A percentile compares a stretch with the other conserved stretches of the same genome.
These are phyloP conservation scores for Zizania latifolia DNA, from an alignment of 176 grass and related monocot genomes.

Conservation along the genomic window DNA sequence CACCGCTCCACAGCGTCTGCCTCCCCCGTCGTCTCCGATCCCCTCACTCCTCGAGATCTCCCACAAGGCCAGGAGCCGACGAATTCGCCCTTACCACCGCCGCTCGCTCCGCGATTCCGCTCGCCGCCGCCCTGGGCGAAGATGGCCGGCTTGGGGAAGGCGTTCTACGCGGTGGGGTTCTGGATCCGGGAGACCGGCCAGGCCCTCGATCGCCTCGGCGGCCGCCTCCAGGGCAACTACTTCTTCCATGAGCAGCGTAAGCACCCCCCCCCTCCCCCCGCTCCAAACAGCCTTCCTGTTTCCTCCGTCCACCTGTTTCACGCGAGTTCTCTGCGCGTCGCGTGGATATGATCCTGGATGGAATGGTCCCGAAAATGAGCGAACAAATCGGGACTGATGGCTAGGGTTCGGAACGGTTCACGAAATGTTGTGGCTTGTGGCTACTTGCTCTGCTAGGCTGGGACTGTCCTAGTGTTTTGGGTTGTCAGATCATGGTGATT, in stretches of 20 bases:
- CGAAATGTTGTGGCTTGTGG: neutral
- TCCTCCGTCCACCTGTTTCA: neutral
- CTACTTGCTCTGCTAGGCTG: neutral
- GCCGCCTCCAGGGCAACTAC: constrained; percentile 96
- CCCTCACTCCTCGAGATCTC: constrained; percentile 31
- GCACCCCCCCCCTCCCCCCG: neutral
- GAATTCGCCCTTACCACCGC: neutral
- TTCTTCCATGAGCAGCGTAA: constrained; percentile 93
- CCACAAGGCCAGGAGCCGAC: constrained; percentile 27
- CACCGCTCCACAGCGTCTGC: neutral
- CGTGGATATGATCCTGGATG: neutral
- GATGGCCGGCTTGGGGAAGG: constrained; percentile 73
- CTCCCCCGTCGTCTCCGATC: neutral
- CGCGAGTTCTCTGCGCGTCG: neutral
- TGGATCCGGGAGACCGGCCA: constrained; percentile 98
- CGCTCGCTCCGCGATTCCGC: constrained; percentile 2
- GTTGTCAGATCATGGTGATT: neutral
- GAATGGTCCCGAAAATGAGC: neutral
- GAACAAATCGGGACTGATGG: constrained; percentile 3
- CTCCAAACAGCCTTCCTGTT: neutral
- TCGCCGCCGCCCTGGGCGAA: neutral
- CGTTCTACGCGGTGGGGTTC: constrained; percentile 91
- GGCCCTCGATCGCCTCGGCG: constrained; percentile 84
- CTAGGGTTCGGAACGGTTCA: constrained; percentile 23
- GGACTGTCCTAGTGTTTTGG: neutral